These are phyloP conservation scores for Artemisia tridentata DNA, from an alignment of 129 eudicot species.

Conservation along the genomic window DNA sequence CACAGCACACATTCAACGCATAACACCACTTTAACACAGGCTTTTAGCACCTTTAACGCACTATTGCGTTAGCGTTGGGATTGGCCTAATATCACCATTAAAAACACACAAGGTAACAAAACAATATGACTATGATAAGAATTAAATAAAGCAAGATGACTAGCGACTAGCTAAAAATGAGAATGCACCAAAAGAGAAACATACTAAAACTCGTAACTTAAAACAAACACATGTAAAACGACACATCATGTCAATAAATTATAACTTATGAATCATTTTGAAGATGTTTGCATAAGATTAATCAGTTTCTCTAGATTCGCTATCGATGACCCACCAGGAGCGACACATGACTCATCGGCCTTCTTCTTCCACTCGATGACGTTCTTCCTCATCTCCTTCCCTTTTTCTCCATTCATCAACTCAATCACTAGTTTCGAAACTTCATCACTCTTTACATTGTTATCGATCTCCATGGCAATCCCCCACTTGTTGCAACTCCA, in stretches of 20 bases:
- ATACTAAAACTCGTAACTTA: too few relatives aligned
- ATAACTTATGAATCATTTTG: neutral
- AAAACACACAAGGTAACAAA: too few relatives aligned
- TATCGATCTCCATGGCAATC: conserved; percentile 27
- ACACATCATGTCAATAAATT: neutral
- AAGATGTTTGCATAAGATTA: conserved; percentile 2
- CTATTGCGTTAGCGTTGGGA: too few relatives aligned
- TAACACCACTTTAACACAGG: too few relatives aligned
- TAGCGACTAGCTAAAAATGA: too few relatives aligned
- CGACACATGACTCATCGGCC: conserved; percentile 28
- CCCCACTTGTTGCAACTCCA: conserved; percentile 30
- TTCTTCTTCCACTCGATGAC: conserved; percentile 25
- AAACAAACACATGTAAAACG: neutral
- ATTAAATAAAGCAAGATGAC: too few relatives aligned
- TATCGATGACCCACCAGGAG: conserved; percentile 22
- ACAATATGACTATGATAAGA: too few relatives aligned
- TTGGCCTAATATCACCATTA: too few relatives aligned
- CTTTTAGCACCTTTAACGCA: too few relatives aligned
- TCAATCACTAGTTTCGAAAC: conserved; percentile 26
- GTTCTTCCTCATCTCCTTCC: conserved; percentile 22
- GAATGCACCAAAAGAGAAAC: too few relatives aligned
- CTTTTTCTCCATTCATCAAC: conserved; percentile 33
- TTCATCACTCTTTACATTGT: conserved; percentile 25
- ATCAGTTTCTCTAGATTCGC: conserved; percentile 24
- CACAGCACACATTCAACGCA: too few relatives aligned